A percentile compares a stretch with the other conserved stretches of the same genome.
Evolutionary conservation across 352 stramenopile species (phyloP).

Genomic region (Globisporangium orthogonon): DNA sequence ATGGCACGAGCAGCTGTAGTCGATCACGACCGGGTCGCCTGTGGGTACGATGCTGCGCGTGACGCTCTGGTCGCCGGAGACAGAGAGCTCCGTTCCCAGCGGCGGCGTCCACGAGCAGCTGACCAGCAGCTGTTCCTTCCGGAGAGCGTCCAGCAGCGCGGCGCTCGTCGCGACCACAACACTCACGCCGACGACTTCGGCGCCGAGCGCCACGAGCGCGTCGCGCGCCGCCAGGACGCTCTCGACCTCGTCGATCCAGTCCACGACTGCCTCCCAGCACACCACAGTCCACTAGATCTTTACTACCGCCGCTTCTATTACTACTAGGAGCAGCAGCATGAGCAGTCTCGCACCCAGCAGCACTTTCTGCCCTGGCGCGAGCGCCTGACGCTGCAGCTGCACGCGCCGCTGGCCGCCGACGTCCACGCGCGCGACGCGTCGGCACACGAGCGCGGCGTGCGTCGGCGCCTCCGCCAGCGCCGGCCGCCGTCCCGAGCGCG

Average conservation of each 20-base stretch:
- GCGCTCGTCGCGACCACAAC: conserved; percentile 38
- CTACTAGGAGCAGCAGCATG: no score
- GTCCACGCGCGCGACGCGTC: background rate
- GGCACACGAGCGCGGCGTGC: background rate
- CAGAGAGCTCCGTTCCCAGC: conserved; percentile 22
- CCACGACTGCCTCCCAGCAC: conserved; percentile 17
- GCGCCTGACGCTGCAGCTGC: background rate
- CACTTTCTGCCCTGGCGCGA: background rate
- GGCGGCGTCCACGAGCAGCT: conserved; percentile 47
- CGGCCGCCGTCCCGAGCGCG: background rate
- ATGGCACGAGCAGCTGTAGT: conserved; percentile 16
- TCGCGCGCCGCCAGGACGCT: conserved; percentile 34
- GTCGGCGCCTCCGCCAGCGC: background rate
- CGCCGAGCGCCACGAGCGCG: conserved; percentile 27
- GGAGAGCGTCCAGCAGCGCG: conserved; percentile 29
- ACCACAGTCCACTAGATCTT: background rate
- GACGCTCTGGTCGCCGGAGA: conserved; percentile 1
- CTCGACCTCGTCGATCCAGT: conserved; percentile 52
- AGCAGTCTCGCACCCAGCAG: background rate
- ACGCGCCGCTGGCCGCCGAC: background rate
- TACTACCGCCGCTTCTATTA: no score
- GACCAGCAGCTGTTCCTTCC: conserved; percentile 26
- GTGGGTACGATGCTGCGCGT: conserved; percentile 6
- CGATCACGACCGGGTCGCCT: background rate
- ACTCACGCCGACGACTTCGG: conserved; percentile 41